A percentile compares a stretch with the other conserved stretches of the same genome.
Conservation (phyloP, 2,329 filamentous ascomycete genomes). For the Neonectria neomacrospora region DNA sequence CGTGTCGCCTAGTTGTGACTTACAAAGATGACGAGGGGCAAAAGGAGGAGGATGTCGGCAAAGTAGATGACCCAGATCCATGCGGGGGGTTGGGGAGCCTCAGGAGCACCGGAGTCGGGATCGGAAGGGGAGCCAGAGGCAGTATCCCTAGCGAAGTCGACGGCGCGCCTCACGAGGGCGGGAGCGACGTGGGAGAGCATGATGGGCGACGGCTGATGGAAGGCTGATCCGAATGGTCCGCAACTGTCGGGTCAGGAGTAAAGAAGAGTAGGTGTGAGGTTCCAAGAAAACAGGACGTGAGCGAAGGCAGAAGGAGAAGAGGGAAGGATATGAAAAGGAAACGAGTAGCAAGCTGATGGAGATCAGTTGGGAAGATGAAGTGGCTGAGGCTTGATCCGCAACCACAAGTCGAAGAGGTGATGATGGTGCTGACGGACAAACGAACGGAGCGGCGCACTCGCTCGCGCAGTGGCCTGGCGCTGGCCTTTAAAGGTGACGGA, state of each 20-base stretch:
- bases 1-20: conserved; percentile 26
- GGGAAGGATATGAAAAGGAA: neutral
- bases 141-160: conserved; percentile 29
- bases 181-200: conserved; percentile 37
- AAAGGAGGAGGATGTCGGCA: conserved; percentile 56
- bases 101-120: conserved; percentile 13
- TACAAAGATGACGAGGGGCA: conserved; percentile 59
- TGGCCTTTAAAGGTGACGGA: conserved; percentile 1
- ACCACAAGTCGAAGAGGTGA: conserved; percentile 12
- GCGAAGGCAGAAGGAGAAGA: conserved; percentile 5
- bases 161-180: conserved; percentile 49
- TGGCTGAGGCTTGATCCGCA: conserved; percentile 7
- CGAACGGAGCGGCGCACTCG: neutral
- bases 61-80: conserved; percentile 56
- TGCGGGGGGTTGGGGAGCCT: conserved; percentile 40
- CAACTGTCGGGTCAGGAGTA: neutral
- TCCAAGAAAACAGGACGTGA: neutral
- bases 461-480: neutral
- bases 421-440: conserved; percentile 21
- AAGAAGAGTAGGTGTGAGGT: neutral
- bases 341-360: conserved; percentile 17
- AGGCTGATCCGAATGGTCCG: neutral
- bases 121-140: conserved; percentile 3
- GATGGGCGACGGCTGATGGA: conserved; percentile 14
- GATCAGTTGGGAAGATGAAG: conserved; percentile 19